Conservation (phyloP, 2,329 filamentous ascomycete species). For the Fusarium sp. region DNA sequence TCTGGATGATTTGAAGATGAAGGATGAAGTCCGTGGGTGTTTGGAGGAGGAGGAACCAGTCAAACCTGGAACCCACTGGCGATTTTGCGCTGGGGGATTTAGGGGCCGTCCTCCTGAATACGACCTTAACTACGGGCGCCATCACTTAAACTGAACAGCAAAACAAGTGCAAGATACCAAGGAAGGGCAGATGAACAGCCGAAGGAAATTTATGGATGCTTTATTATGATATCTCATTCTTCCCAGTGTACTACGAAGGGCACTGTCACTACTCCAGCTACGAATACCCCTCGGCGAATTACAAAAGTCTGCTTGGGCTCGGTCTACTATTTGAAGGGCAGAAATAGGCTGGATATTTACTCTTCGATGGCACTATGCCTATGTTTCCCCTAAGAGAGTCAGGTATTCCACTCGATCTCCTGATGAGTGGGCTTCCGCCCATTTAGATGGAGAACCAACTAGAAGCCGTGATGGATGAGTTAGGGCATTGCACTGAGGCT, state of each 20-base stretch:
- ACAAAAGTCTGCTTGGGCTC: background rate
- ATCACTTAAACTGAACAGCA: background rate
- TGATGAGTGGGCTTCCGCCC: background rate
- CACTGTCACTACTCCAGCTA: background rate
- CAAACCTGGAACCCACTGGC: background rate
- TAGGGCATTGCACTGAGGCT: background rate
- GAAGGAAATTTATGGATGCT: background rate
- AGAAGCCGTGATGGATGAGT: background rate
- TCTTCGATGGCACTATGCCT: background rate
- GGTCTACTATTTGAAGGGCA: background rate
- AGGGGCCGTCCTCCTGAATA: background rate
- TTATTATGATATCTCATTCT: too few species aligned
- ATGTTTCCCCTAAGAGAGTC: background rate
- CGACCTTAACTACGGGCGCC: background rate
- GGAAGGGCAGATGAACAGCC: background rate
- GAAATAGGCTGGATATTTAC: background rate
- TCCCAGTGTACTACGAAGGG: background rate
- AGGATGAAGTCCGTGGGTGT: background rate
- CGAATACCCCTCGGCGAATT: background rate
- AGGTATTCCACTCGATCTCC: background rate
- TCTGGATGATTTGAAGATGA: background rate
- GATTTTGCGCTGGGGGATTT: background rate
- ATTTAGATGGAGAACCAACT: background rate
- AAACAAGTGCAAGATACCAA: background rate
- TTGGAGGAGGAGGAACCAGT: background rate